Base-by-base conservation (phyloP, 2,329 filamentous ascomycete genomes). In the Claviceps paspali region DNA sequence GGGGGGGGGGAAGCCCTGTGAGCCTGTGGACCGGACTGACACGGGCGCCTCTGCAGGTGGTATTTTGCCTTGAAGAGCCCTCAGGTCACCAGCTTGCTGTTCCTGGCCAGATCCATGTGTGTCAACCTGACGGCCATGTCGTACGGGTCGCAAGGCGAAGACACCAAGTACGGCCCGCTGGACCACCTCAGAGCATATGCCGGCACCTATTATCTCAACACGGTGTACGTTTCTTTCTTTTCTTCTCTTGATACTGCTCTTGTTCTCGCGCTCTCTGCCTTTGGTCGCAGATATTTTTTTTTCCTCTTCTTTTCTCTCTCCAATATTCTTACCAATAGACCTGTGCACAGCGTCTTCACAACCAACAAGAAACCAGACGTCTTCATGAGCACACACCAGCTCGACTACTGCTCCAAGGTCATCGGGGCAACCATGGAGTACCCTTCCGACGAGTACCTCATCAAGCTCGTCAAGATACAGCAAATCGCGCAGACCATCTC, bases 191-290 rank as follows among this genome's bases (percentile, higher is more conserved):
- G 67, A 31, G 63, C 65, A 0, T 68, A 65, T 46, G 57, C 59
- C 1, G 66, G 64, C 2, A 64, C 62, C 4, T 71, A 67, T 40
- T 70, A 70, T 38, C 45, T 70, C 4, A 64, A 66, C 22, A 65
- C 65, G 6, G 45, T 65, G 64, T 68, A 41, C 47, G 63, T 53
- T 2, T 2, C 22, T 7, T 22, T 10, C 15, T 36, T 21, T 11
- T 11, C 2, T 31, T n/a, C 21, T 26, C 5, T 10, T 15, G 11
- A 8, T n/a, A n/a, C n/a, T n/a, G n/a, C n/a, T n/a, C n/a, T n/a
- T n/a, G n/a, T n/a, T n/a, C n/a, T n/a, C n/a, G n/a, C n/a, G n/a
- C n/a, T n/a, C n/a, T n/a, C n/a, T n/a, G n/a, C n/a, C n/a, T n/a
- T n/a, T n/a, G n/a, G n/a, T n/a, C n/a, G n/a, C n/a, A n/a, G n/a